Evolutionary conservation across 805 yeast species (phyloP), one percentile per base, ranked within the genome.

Genomic region (Grigorovia transvaalensis): DNA sequence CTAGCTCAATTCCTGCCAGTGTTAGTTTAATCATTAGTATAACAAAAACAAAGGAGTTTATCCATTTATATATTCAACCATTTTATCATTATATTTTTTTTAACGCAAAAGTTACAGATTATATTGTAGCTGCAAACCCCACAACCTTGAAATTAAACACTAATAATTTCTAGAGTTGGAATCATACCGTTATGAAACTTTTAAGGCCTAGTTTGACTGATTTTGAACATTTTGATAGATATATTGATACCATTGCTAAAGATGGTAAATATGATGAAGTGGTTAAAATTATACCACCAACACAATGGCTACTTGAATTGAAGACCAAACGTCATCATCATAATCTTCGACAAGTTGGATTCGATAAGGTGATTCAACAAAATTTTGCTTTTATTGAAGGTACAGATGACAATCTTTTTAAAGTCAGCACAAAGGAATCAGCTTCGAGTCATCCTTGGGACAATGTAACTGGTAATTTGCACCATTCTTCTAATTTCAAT

Each of bases 251-350:
- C 38, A 81, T 86, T 51, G 83, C 85, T 60, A 64, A 66, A 45
- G 80, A 77, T 59, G 95, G 95, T 1, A 84, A 85, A 91, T 66
- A 74, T 48, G 72, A 83, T 2, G 95, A 95, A 1, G 82, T 87
- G 19, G 85, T 81, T 44, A 88, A 87, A 63, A 77, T 87, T 8
- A 70, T 86, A 1, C 96, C 96, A 0, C 96, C 96, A 0, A 49
- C 59, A 20, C 85, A 84, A 62, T 87, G 95, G 95, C 50, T 67
- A 8, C 15, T 13, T 38, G 42, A 38, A 12, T 12, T 15, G 4
- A 88, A 85, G 61, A 86, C 86, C 63, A 74, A 86, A 43, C 93
- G 85, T 19, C 44, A 57, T 45, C 56, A 38, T 38, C 17, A 38
- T n/a, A n/a, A n/a, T 38, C 15, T 38, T n/a, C 8, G 15, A 15